Evolutionary conservation across 345 rosid species (phyloP), one percentile per base, ranked within the genome.

Genomic region (Gossypium sturtianum): DNA sequence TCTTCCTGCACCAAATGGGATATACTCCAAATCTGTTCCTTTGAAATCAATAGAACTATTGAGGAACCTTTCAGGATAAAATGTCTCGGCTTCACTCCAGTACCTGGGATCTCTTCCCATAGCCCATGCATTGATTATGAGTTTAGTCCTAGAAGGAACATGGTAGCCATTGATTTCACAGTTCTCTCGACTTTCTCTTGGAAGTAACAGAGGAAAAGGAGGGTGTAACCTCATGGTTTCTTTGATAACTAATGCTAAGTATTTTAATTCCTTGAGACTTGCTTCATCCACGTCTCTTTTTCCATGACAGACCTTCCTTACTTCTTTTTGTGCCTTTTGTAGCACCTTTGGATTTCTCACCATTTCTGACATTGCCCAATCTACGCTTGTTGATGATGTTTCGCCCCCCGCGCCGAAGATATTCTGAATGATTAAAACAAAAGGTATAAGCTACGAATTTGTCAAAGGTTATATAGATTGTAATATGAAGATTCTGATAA

Each of bases 51-150:
- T 19, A 1, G 25, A 56, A 56, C 60, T 56, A 20, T 56, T 56
- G 4, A 56, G 13, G 25, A 20, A 56, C 25, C 60, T 56, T 20
- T 56, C 60, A 9, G 60, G 60, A 20, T 56, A 56, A 9, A 56
- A 56, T 3, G 25, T 20, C 12, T 56, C 60, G 0, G 60, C 25
- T 20, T 56, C 27, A 20, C 1, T 56, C 60, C 60, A 56, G 3
- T 56, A 20, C 60, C 10, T 56, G 4, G 60, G 60, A 20, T 56
- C 60, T 20, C 60, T 56, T 56, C 25, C 60, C 4, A 56, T 56
- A 17, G 60, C 60, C 60, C 60, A 56, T 56, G 60, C 60, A 20
- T 56, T 56, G 60, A 56, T 56, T 56, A 56, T 56, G 60, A 56
- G 13, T 20, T 8, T 56, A 8, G 60, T 56, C 11, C 10, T 20